Evolutionary conservation across 768 basidiomycete genomes (phyloP), one percentile per base, ranked within the genome.

Genomic region (Suillus brevipes): DNA sequence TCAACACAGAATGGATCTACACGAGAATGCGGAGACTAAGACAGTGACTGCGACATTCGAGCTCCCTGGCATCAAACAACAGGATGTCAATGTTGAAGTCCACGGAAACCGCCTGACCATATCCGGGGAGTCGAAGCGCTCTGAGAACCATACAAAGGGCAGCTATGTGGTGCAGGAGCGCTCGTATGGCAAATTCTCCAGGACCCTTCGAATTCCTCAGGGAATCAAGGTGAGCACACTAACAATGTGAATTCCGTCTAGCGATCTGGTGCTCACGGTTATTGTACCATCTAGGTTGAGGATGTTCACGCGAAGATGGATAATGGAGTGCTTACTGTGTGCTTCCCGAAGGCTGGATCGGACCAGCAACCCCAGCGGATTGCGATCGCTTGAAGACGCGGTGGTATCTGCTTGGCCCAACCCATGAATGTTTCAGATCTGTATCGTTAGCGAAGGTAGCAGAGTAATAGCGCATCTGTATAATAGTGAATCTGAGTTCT

Each of bases 1-100:
- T 2, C 13, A 25, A 28, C 43, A 1, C 66, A 87, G 85, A 67
- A 83, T 87, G 81, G 84, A 87, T 66, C 73, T 87, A 14, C 84
- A 84, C 67, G 85, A 87, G 69, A 77, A 87, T 64, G 50, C 68
- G 0, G 78, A 82, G 34, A 74, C 73, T 28, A 84, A 85, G 69
- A 70, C 77, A 37, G 82, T 88, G 42, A 85, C 83, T 1, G 86
- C 86, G 53, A 43, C 43, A 43, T 20, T 43, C 18, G 43, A 43
- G 9, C 43, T 43, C 20, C 43, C 43, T 4, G 43, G 20, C 7
- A 20, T 43, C 9, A 20, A 43, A 12, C 45, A n/a, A 47, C n/a
- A 47, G n/a, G 45, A 47, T 47, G 45, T n/a, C 45, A 47, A 47
- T 12, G 10, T 47, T 10, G 45, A 12, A 2, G 45, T n/a, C n/a